Evolutionary conservation across 2,329 filamentous ascomycete genomes (phyloP).

Genomic region (Beauveria scarabaeidicola): DNA sequence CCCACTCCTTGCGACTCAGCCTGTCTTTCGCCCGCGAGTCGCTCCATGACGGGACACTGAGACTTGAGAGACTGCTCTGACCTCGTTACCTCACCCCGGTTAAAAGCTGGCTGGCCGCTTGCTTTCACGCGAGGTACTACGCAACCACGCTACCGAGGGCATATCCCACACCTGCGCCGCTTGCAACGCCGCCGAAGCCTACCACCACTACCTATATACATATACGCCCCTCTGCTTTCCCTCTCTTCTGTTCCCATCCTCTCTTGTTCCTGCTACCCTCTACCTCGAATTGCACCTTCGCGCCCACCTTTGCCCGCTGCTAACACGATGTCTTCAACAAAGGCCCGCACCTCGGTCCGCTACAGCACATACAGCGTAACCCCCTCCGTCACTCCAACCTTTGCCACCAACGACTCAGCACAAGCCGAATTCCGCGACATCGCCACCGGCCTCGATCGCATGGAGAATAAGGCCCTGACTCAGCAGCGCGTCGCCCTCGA

Average conservation of each 20-base stretch:
- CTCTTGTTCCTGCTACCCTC: not conserved
- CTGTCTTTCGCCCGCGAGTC: not conserved
- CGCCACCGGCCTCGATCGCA: conserved; percentile 70
- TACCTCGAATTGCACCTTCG: not conserved
- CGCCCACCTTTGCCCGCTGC: not conserved
- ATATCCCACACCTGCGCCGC: not conserved
- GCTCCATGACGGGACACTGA: not conserved
- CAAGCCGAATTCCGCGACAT: conserved; percentile 58
- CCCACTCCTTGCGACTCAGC: conserved; percentile 3
- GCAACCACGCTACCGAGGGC: not conserved
- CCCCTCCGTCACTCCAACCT: conserved; percentile 50
- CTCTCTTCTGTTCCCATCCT: not conserved
- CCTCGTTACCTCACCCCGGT: too few relatives aligned
- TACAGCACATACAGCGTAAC: conserved; percentile 53
- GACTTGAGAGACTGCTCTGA: not conserved
- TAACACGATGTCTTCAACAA: conserved; percentile 16
- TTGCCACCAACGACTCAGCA: conserved; percentile 45
- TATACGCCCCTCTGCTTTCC: not conserved
- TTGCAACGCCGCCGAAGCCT: not conserved
- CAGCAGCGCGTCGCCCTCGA: conserved; percentile 68
- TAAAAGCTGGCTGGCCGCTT: too few relatives aligned
- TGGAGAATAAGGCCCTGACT: conserved; percentile 79
- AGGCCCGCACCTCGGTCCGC: conserved; percentile 46
- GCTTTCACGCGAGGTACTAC: too few relatives aligned
- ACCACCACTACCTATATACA: not conserved